Base-by-base conservation (phyloP, 768 basidiomycete genomes). In the Pulveroboletus sp. region DNA sequence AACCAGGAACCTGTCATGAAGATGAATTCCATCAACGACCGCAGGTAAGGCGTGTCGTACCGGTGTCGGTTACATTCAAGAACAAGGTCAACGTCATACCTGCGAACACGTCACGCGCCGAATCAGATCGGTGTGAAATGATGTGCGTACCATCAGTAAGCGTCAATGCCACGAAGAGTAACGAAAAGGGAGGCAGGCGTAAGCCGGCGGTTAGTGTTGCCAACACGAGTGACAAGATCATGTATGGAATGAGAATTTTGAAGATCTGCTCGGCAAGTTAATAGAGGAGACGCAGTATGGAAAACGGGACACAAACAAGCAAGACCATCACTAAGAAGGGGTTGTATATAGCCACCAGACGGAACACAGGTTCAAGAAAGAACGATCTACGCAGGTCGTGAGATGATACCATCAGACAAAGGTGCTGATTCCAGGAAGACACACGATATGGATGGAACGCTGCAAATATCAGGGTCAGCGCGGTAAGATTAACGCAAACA, bases 351-450 rank as follows among this genome's bases (percentile, higher is more conserved):
- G 90, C 87, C 55, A 92, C 84, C 14, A 93, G 74, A n/a, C 90
- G 85, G 59, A 90, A 93, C 6, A 93, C 89, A 3, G 90, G 89
- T 34, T 85, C 89, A n/a, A 92, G 75, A 65, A 93, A 93, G 68
- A 93, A 93, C 3, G 86, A 89, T 16, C 81, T 85, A 37, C 24
- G 23, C 6, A 16, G 20, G 6, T 19, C 13, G 23, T 43, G 10
- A 58, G 45, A 37, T 47, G 5, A 36, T 44, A n/a, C 31, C 32
- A 14, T 31, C 14, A 5, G 31, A 31, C 10, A 11, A 31, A 19
- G 32, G 17, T 17, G 4, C 22, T 37, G n/a, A 19, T 5, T 31
- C 14, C 46, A n/a, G 47, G 1, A 24, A n/a, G 27, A 73, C 83
- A 56, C 54, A 87, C 82, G 88, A 86, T 60, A 91, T 89, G 13